Evolutionary conservation across 129 eudicot species (phyloP), one percentile per base, ranked within the genome.

Genomic region (Pseudognaphalium luteoalbum): DNA sequence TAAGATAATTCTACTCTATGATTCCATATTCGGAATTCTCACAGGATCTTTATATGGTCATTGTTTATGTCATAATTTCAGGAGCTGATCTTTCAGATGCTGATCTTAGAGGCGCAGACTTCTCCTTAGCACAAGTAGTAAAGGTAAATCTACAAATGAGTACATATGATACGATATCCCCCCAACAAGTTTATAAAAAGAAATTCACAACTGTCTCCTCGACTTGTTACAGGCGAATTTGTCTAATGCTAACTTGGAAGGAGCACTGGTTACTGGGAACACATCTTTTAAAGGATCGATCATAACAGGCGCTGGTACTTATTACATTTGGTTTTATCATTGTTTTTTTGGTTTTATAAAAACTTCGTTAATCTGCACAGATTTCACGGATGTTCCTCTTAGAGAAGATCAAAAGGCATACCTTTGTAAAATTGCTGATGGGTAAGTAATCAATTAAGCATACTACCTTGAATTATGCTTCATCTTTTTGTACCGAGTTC

Each of bases 61-160:
- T 16, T 30, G 39, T 82, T 34, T 37, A 4, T 52, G 12, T 66
- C 62, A 67, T 78, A 29, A 50, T 78, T 37, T 76, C 89, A 93
- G 98, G 98, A 71, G 99, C 99, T 66, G 99, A 94, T 85, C 97
- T 94, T 50, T 89, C 99, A 11, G 92, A 91, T 86, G 85, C 97
- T 57, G 99, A 94, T 91, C 96, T 94, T 25, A 91, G 99, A 87
- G 93, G 97, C 5, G 97, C 96, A 25, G 99, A 94, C 75, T 94
- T 94, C 81, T 94, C 99, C 14, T 82, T 94, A 82, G 99, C 99
- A 15, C 91, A 89, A 77, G 96, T 91, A 30, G 83, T 92, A 61
- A 94, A 94, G 93, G 99, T 91, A 33, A 71, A 67, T 47, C 4
- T 75, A 5, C 10, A 61, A 33, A 10, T 6, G 6, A 33, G 3